Percentiles rank a stretch among this genome's conserved stretches.
Conservation (phyloP, 164 flowering plant genomes). For the Macadamia tetraphylla region DNA sequence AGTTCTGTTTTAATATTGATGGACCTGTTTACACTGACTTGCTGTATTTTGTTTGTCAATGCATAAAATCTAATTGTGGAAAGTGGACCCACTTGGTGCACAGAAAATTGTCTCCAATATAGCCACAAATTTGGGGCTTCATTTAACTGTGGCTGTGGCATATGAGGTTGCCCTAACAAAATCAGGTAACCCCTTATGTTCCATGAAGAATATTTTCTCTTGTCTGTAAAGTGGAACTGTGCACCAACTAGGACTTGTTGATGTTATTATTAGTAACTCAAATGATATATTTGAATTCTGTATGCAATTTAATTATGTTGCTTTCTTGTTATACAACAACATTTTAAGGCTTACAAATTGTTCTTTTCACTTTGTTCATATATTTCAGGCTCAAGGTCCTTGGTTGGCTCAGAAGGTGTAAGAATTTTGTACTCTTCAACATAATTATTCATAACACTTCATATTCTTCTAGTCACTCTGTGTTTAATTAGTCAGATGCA, state of each 20-base stretch:
- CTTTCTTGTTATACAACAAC: too few species aligned
- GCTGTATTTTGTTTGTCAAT: not conserved
- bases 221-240: not conserved
- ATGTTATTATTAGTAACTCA: too few species aligned
- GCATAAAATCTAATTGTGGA: slow-evolving; percentile 1
- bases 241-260: not conserved
- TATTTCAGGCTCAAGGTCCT: slow-evolving; percentile 33
- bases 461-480: not conserved
- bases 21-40: not conserved
- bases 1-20: not conserved
- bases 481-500: not conserved
- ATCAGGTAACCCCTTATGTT: slow-evolving; percentile 34
- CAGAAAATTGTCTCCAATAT: slow-evolving; percentile 61
- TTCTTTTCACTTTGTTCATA: not conserved
- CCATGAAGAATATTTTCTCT: not conserved
- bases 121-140: slow-evolving; percentile 58
- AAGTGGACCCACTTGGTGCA: slow-evolving; percentile 89
- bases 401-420: slow-evolving; percentile 40
- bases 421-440: slow-evolving; percentile 30
- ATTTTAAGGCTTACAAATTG: too few species aligned
- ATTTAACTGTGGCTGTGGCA: slow-evolving; percentile 68
- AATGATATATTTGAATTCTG: too few species aligned
- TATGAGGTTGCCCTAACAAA: slow-evolving; percentile 40
- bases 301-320: too few species aligned
- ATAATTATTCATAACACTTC: not conserved